Base-by-base conservation (phyloP, 179 eudicot genomes). In the Silene vulgaris region DNA sequence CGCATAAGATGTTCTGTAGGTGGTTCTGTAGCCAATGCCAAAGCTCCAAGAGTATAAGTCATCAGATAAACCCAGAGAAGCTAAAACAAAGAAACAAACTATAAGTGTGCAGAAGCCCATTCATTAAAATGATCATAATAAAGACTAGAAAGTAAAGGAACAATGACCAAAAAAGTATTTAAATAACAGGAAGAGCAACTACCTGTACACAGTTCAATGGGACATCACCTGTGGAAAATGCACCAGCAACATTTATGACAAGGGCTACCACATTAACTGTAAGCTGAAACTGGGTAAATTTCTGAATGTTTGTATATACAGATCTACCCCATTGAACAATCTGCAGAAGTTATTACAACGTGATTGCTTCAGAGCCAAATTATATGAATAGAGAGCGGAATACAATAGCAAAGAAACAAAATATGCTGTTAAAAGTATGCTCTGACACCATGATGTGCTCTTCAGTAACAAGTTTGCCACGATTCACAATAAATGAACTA, bases 251-350 rank as follows among this genome's bases (percentile, higher is more conserved):
- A 87, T 94, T 94, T 5, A 91, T 89, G 5, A 88, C 62, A 69
- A 94, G 92, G 72, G 97, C 98, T 79, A 97, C 96, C 75, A 90
- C 97, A 75, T 94, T 94, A 66, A 94, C 98, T 6, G 97, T 94
- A 45, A 94, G 98, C 88, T 93, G 98, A 79, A 94, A 94, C 87
- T 94, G 98, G 74, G 92, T 91, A 70, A 94, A 94, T 66, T 91
- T 94, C 79, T 92, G 97, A 69, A 92, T 90, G 74, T 92, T 92
- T 20, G 92, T 91, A 85, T 89, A 92, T 5, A 92, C 97, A 67
- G 97, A 92, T 82, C 97, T 84, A 56, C 97, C 97, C 97, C 96
- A 89, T 26, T 89, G 84, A 76, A 92, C 97, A 65, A 92, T 93
- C 97, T 92, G 86, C 43, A 71, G 16, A 72, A 35, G 75, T 71